phyloP scores from a whole-genome alignment of 768 basidiomycete species.

The Sarcomyxa edulis region DNA sequence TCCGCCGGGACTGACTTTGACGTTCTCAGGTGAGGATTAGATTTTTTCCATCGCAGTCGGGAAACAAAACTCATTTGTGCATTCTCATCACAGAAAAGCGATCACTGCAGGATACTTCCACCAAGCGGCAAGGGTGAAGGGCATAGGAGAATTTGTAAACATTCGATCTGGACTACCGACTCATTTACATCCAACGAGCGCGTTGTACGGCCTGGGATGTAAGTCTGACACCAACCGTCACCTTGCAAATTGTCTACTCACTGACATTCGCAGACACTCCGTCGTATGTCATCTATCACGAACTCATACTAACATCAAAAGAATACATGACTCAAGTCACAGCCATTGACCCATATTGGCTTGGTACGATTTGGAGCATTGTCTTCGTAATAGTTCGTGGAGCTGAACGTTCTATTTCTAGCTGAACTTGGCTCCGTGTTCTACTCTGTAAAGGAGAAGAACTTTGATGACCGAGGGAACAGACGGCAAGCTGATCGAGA shows the following conservation, averaged over 20 bases:
- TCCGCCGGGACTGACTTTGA: slow-evolving; percentile 96
- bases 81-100: slow-evolving; percentile 62
- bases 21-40: slow-evolving; percentile 51
- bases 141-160: slow-evolving; percentile 98
- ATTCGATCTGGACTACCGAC: slow-evolving; percentile 93
- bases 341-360: slow-evolving; percentile 95
- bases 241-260: slow-evolving; percentile 9
- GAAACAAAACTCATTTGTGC: too few species aligned
- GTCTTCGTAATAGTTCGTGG: neutral
- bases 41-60: neutral
- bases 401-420: slow-evolving; percentile 20
- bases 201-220: slow-evolving; percentile 95
- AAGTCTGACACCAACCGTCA: slow-evolving; percentile 22
- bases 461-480: slow-evolving; percentile 85
- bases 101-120: slow-evolving; percentile 99
- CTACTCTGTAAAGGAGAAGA: slow-evolving; percentile 97
- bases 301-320: slow-evolving; percentile 91
- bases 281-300: slow-evolving; percentile 95
- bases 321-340: slow-evolving; percentile 99
- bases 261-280: slow-evolving; percentile 65
- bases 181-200: slow-evolving; percentile 94
- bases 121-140: slow-evolving; percentile 96
- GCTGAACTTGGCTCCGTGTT: slow-evolving; percentile 95
- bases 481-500: slow-evolving; percentile 79
- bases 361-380: slow-evolving; percentile 48